These are phyloP conservation scores for Plantago major DNA, from an alignment of 257 asterid genomes.

Conservation along the genomic window DNA sequence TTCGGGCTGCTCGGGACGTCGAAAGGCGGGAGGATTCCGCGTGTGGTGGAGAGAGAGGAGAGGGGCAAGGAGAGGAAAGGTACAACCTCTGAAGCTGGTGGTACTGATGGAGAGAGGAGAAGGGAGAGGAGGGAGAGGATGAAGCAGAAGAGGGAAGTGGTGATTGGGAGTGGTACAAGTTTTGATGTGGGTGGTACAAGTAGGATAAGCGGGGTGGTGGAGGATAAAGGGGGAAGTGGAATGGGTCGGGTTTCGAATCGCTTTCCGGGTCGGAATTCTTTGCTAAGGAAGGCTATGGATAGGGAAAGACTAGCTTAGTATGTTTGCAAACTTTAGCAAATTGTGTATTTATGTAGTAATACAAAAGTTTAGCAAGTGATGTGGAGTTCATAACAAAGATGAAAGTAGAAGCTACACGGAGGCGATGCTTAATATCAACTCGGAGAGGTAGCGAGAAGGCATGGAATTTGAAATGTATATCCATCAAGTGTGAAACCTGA, in stretches of 20 bases:
- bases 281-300: conserved; percentile 35
- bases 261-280: conserved; percentile 64
- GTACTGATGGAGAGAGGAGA: conserved; percentile 38
- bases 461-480: too few species aligned
- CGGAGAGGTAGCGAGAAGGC: too few species aligned
- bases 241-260: conserved; percentile 21
- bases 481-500: too few species aligned
- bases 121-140: conserved; percentile 33
- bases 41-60: conserved; percentile 14
- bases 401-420: too few species aligned
- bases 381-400: too few species aligned
- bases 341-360: neutral
- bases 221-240: neutral
- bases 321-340: neutral
- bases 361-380: neutral
- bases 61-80: conserved; percentile 23
- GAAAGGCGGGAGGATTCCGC: conserved; percentile 70
- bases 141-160: neutral
- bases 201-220: neutral
- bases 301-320: conserved; percentile 5
- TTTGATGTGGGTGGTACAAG: neutral
- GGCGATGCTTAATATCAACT: too few species aligned
- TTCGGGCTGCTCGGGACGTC: conserved; percentile 70
- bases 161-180: neutral
- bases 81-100: neutral